These are phyloP conservation scores for Powellomyces hirtus DNA, from an alignment of 192 early-diverging fungal genomes.

Conservation along the genomic window DNA sequence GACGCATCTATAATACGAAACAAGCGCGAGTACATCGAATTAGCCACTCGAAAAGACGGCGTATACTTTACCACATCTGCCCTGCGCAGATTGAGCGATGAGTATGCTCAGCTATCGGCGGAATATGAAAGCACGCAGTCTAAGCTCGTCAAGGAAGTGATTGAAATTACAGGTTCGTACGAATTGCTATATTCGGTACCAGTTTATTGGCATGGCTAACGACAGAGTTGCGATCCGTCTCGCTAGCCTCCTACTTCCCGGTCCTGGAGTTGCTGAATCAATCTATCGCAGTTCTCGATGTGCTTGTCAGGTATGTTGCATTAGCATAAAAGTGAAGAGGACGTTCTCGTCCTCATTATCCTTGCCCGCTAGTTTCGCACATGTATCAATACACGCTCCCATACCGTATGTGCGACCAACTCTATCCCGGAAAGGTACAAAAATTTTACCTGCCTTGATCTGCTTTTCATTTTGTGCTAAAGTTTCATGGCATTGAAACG, in stretches of 20 bases:
- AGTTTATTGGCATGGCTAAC: too few species aligned
- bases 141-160: constrained; percentile 81
- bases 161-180: constrained; percentile 69
- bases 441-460: too few species aligned
- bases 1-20: constrained; percentile 70
- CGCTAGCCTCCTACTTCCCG: constrained; percentile 71
- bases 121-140: constrained; percentile 71
- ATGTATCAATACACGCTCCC: constrained; percentile 80
- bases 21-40: constrained; percentile 75
- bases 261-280: constrained; percentile 76
- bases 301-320: constrained; percentile 66
- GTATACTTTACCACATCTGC: constrained; percentile 80
- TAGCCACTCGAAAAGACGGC: constrained; percentile 84
- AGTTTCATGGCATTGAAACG: background rate
- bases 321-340: background rate
- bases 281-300: constrained; percentile 80
- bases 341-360: background rate
- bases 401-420: constrained; percentile 78
- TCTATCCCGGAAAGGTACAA: background rate
- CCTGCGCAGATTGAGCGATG: constrained; percentile 61
- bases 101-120: constrained; percentile 55
- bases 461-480: too few species aligned
- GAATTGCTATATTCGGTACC: background rate
- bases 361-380: constrained; percentile 74
- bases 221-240: background rate